phyloP scores from a whole-genome alignment of 306 rosid species.

The Aeschynomene evenia region DNA sequence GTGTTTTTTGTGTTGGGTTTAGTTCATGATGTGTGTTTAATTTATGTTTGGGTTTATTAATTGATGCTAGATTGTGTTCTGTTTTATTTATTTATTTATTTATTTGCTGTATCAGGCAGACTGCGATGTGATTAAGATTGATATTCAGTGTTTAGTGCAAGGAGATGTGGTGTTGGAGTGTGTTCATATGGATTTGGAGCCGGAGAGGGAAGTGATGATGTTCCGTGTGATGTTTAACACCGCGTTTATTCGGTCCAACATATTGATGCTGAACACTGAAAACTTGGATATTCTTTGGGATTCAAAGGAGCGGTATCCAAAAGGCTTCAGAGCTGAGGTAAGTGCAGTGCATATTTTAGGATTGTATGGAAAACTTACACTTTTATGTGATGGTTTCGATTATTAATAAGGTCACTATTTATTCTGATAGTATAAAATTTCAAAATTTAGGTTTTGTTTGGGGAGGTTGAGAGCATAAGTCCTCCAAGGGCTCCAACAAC shows the following conservation, averaged over 20 bases:
- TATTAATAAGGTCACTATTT: background rate
- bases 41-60: background rate
- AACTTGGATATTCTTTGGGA: conserved; percentile 97
- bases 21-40: background rate
- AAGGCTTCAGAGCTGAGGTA: conserved; percentile 95
- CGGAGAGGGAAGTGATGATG: conserved; percentile 98
- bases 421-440: conserved; percentile 36
- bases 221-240: conserved; percentile 93
- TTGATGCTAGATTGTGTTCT: conserved; percentile 23
- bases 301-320: conserved; percentile 85
- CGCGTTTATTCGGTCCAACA: conserved; percentile 90
- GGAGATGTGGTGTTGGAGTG: conserved; percentile 99
- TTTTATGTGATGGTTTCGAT: conserved; percentile 16
- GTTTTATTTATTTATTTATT: background rate
- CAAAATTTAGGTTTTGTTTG: conserved; percentile 79
- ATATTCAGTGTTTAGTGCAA: conserved; percentile 93
- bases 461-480: conserved; percentile 82
- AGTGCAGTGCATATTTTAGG: conserved; percentile 24
- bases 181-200: conserved; percentile 84
- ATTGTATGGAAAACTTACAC: conserved; percentile 6
- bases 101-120: conserved; percentile 67
- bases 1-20: conserved; percentile 5
- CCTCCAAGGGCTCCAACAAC: conserved; percentile 73
- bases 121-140: conserved; percentile 96
- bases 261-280: conserved; percentile 78